Conservation (phyloP, 805 yeast species). For the Cyberlindnera mrakii region DNA sequence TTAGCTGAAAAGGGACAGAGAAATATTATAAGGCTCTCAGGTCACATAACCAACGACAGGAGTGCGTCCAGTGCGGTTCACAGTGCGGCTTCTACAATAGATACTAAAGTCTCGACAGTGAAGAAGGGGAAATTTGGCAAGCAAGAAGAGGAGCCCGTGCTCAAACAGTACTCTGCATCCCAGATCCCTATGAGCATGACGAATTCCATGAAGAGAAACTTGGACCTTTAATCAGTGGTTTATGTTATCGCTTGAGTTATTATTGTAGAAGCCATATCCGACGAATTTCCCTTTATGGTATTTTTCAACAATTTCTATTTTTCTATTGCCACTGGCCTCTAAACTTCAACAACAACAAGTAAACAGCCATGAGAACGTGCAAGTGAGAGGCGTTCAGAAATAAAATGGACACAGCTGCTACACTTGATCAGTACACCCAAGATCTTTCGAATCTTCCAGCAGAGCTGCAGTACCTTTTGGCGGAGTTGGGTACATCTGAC, state of each 20-base stretch:
- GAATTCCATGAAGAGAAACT: constrained; percentile 1
- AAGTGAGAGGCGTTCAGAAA: neutral
- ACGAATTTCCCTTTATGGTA: too few species aligned
- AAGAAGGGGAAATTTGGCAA: neutral
- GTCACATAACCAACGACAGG: neutral
- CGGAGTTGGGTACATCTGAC: constrained; percentile 73
- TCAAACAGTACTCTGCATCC: neutral
- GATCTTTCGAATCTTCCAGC: constrained; percentile 80
- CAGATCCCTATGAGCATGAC: neutral
- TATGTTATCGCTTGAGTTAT: too few species aligned
- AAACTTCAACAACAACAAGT: too few species aligned
- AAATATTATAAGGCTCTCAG: neutral
- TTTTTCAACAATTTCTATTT: too few species aligned
- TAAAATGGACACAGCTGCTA: constrained; percentile 84
- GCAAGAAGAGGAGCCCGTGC: too few species aligned
- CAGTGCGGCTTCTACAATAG: neutral
- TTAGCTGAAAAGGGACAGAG: constrained; percentile 27
- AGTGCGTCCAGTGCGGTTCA: too few species aligned
- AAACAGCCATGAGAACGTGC: neutral
- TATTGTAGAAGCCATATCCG: too few species aligned
- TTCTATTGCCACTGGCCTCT: too few species aligned
- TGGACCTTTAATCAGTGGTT: neutral
- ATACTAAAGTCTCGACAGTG: neutral
- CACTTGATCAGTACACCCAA: constrained; percentile 64
- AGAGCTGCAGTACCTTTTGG: constrained; percentile 73